These are phyloP conservation scores for Dendrobium huoshanense DNA, from an alignment of 106 monocot genomes.

Conservation along the genomic window DNA sequence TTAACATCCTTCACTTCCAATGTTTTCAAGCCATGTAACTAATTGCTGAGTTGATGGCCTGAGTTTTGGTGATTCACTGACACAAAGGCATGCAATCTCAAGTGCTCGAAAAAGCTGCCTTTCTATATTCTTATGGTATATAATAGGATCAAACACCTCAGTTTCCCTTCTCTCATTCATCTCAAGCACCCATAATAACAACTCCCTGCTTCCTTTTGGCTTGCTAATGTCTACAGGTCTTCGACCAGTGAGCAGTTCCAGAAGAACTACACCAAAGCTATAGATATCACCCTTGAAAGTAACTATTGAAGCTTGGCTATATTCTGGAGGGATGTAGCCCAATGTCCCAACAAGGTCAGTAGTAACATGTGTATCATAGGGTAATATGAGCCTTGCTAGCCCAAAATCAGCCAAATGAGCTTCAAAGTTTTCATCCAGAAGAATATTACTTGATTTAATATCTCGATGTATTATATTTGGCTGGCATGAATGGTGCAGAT, in stretches of 20 bases:
- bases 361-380: constrained; percentile 15
- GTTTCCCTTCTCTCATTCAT: constrained; percentile 25
- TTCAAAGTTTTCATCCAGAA: constrained; percentile 18
- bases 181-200: constrained; percentile 18
- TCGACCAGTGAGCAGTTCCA: constrained; percentile 16
- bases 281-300: constrained; percentile 24
- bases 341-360: constrained; percentile 25
- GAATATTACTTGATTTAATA: constrained; percentile 27
- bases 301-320: constrained; percentile 23
- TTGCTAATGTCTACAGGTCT: constrained; percentile 28
- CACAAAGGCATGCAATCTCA: constrained; percentile 19
- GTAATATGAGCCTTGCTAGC: constrained; percentile 22
- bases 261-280: constrained; percentile 25
- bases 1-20: neutral
- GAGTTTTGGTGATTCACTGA: constrained; percentile 10
- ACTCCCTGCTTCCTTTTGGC: constrained; percentile 17
- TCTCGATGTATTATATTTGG: constrained; percentile 23
- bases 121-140: constrained; percentile 11
- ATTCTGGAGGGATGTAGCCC: constrained; percentile 27
- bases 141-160: constrained; percentile 14
- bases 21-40: constrained; percentile 17
- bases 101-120: constrained; percentile 11
- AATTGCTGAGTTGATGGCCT: constrained; percentile 22
- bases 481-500: constrained; percentile 17
- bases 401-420: constrained; percentile 28